phyloP scores from a whole-genome alignment of 192 early-diverging fungal species.

The Coemansia sp. region DNA sequence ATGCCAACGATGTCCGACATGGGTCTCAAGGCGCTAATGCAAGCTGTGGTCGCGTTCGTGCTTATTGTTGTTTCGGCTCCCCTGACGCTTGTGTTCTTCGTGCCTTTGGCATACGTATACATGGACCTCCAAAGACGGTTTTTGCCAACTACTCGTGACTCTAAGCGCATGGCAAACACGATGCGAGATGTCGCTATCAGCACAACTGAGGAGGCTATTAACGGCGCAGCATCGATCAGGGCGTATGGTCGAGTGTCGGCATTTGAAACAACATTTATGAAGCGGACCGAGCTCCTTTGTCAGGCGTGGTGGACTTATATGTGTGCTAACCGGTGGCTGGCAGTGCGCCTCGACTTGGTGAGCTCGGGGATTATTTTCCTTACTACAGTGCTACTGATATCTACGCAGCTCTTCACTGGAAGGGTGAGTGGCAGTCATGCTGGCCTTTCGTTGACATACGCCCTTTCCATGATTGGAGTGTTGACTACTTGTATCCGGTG shows the following conservation, averaged over 20 bases:
- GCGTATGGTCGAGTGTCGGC: constrained; percentile 75
- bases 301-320: constrained; percentile 71
- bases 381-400: constrained; percentile 68
- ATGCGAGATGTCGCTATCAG: constrained; percentile 74
- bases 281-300: constrained; percentile 68
- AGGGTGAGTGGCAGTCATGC: constrained; percentile 58
- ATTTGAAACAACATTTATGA: constrained; percentile 66
- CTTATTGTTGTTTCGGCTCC: constrained; percentile 65
- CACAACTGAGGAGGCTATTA: constrained; percentile 71
- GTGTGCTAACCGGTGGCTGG: constrained; percentile 70
- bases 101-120: constrained; percentile 78
- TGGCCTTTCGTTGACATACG: constrained; percentile 80
- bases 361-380: constrained; percentile 74
- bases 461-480: constrained; percentile 74
- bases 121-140: constrained; percentile 75
- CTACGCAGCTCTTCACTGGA: constrained; percentile 36
- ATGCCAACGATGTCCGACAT: constrained; percentile 65
- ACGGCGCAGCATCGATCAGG: constrained; percentile 78
- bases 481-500: constrained; percentile 71
- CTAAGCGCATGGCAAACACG: constrained; percentile 79
- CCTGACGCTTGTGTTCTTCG: constrained; percentile 68
- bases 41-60: constrained; percentile 59
- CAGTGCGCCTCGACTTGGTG: constrained; percentile 70
- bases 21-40: constrained; percentile 59
- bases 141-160: constrained; percentile 78